Evolutionary conservation across 352 stramenopile genomes (phyloP), one percentile per base, ranked within the genome.

Genomic region (Globisporangium cystogenes): DNA sequence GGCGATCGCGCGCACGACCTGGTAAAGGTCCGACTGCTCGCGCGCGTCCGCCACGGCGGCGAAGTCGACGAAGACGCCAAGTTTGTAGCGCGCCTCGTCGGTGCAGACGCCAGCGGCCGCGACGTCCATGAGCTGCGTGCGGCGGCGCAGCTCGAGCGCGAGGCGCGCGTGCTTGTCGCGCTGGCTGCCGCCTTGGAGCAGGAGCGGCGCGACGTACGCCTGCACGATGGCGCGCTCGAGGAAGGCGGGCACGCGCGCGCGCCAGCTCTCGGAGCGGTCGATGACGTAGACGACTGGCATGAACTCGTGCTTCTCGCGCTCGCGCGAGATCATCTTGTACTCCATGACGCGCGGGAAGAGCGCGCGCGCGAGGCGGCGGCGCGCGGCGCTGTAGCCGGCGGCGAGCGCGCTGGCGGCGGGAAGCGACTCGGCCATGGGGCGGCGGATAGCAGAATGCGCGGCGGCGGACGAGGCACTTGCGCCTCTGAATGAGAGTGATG

Each of bases 211-310:
- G 42, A 89, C 69, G 63, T 86, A 87, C 51, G 82, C 67, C 43
- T 84, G 65, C 4, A 87, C 57, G 31, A 89, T 51, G 36, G 74
- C 67, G 43, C 55, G 64, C 64, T 86, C 78, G 36, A 89, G 58
- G 15, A 67, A 47, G 3, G 53, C 51, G 1, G 78, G 78, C 45
- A 89, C 72, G 58, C 72, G 75, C 43, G 59, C 57, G 27, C 51
- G 53, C 76, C 76, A 90, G 36, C 65, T 69, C 4, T 62, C 53
- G 15, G 76, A 83, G 36, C 78, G 76, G 41, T 87, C 74, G 40
- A 87, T 75, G 37, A 90, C 53, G 52, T 87, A 90, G 35, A 90
- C 70, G 21, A 86, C 70, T 1, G 78, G 78, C 73, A 87, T 86
- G 60, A 87, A 84, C 64, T 87, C 75, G 66, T 89, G 78, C 67